Conservation (phyloP, 176 grass and related monocot genomes). For the Coix lacrymajobi region DNA sequence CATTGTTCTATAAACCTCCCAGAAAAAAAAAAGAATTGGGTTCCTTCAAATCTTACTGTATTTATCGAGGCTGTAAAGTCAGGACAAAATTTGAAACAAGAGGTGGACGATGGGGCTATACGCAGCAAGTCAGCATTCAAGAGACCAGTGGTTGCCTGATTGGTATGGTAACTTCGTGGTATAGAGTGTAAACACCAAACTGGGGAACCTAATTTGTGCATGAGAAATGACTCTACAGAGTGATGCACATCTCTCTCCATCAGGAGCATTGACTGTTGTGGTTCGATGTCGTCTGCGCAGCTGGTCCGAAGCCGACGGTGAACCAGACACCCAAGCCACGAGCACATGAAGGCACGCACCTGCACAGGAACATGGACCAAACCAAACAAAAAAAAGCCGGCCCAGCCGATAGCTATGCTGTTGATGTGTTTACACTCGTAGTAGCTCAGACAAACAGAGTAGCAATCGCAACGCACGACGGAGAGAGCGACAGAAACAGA, state of each 20-base stretch:
- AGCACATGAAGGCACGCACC: slow-evolving; percentile 16
- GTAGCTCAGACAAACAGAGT: slow-evolving; percentile 19
- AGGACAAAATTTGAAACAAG: not conserved
- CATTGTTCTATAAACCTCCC: too few relatives aligned
- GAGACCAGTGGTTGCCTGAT: not conserved
- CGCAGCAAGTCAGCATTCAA: not conserved
- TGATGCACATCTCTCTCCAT: not conserved
- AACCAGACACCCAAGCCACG: not conserved
- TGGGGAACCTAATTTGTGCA: not conserved
- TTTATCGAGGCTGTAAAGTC: too few relatives aligned
- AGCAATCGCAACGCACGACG: not conserved
- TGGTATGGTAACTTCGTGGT: not conserved
- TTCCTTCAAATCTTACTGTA: too few relatives aligned
- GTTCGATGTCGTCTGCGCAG: not conserved
- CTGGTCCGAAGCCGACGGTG: not conserved
- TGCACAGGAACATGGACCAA: slow-evolving; percentile 23
- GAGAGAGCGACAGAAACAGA: not conserved
- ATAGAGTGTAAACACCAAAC: not conserved
- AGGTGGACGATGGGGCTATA: not conserved
- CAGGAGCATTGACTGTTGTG: not conserved
- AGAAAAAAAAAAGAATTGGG: too few relatives aligned
- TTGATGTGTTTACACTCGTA: not conserved
- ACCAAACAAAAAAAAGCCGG: not conserved
- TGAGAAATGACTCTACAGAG: not conserved
- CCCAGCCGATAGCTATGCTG: not conserved